Conservation (phyloP, 495 filamentous ascomycete genomes). For the Penicillium dipodomyicola region DNA sequence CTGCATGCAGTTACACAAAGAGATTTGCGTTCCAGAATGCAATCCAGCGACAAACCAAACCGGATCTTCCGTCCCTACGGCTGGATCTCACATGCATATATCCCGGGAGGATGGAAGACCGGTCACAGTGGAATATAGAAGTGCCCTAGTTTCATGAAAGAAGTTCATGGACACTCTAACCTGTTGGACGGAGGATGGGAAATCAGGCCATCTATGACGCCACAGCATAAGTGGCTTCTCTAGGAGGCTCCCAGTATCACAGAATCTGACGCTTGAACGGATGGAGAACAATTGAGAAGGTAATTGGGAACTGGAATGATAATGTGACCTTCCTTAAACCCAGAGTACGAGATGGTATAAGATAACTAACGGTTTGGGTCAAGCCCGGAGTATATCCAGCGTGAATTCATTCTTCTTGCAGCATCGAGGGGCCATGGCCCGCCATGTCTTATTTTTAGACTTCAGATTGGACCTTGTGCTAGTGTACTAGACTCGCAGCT, state of each 20-base stretch:
- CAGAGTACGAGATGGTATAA: not conserved
- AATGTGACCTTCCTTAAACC: slow-evolving; percentile 3
- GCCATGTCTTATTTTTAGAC: slow-evolving; percentile 11
- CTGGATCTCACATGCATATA: slow-evolving; percentile 14
- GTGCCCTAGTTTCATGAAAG: not conserved
- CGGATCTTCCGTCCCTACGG: slow-evolving; percentile 7
- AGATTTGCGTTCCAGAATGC: not conserved
- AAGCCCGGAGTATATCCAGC: slow-evolving; percentile 9
- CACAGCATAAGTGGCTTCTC: not conserved
- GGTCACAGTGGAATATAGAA: slow-evolving; percentile 3
- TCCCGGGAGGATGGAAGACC: not conserved
- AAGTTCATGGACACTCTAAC: not conserved
- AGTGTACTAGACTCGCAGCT: not conserved
- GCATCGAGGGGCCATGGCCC: not conserved
- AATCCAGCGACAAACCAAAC: slow-evolving; percentile 10
- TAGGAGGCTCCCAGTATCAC: not conserved
- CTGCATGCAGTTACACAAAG: slow-evolving; percentile 4
- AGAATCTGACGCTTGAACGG: not conserved
- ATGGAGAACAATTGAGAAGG: not conserved
- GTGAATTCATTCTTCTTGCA: not conserved
- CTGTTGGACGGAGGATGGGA: not conserved
- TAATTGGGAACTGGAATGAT: not conserved
- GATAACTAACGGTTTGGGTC: not conserved
- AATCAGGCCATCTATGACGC: not conserved
- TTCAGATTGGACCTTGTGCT: slow-evolving; percentile 1